Evolutionary conservation across 2,329 filamentous ascomycete species (phyloP).

Genomic region (Hypoxylon sp.): DNA sequence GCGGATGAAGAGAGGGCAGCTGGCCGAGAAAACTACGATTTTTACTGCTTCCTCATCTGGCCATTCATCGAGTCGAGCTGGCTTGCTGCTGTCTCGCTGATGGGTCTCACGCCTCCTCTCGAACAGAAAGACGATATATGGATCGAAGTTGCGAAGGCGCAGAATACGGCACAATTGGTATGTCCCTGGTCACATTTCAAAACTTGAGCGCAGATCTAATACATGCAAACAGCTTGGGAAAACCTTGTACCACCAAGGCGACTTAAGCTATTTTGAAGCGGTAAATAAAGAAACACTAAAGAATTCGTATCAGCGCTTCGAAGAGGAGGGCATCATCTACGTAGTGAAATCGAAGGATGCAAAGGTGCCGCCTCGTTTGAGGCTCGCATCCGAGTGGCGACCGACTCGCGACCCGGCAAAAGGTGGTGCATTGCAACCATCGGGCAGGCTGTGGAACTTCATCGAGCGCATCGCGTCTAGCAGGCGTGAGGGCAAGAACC

Average conservation of each 20-base stretch:
- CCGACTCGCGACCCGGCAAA: constrained; percentile 72
- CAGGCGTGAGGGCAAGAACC: constrained; percentile 92
- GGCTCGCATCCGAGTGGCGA: constrained; percentile 79
- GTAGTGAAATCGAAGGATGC: constrained; percentile 76
- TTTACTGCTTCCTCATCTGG: constrained; percentile 99
- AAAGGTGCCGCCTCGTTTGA: constrained; percentile 71
- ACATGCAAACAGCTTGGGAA: constrained; percentile 77
- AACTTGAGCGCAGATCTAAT: no score
- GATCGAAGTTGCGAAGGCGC: constrained; percentile 81
- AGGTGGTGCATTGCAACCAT: constrained; percentile 69
- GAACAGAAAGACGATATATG: constrained; percentile 73
- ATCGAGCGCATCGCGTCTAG: constrained; percentile 87
- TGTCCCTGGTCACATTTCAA: constrained; percentile 47
- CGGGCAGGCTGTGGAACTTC: constrained; percentile 90
- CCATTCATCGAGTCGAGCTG: constrained; percentile 96
- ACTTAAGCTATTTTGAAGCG: constrained; percentile 96
- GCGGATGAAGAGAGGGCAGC: constrained; percentile 79
- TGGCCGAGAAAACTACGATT: constrained; percentile 95
- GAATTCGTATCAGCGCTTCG: constrained; percentile 88
- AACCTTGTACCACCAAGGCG: constrained; percentile 96
- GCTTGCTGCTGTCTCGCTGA: constrained; percentile 88
- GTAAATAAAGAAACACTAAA: constrained; percentile 98
- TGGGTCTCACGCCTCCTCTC: constrained; percentile 83
- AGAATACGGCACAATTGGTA: constrained; percentile 84
- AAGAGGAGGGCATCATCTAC: constrained; percentile 89